These are phyloP conservation scores for Podosphaera xanthii DNA, from an alignment of 2,329 filamentous ascomycete species.

Conservation along the genomic window DNA sequence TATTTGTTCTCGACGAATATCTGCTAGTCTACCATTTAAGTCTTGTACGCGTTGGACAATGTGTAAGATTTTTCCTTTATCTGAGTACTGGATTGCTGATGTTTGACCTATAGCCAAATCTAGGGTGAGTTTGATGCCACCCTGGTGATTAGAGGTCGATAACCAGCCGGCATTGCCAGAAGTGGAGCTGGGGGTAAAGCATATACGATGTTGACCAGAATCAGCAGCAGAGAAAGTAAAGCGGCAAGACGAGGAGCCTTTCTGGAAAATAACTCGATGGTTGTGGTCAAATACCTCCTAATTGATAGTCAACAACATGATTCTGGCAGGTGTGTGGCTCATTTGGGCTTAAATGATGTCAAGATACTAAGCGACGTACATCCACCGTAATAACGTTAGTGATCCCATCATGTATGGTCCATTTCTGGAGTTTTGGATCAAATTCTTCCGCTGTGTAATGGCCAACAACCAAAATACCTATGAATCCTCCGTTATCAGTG, in stretches of 20 bases:
- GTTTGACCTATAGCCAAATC: constrained; percentile 91
- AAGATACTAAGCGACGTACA: constrained; percentile 21
- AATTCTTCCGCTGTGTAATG: constrained; percentile 75
- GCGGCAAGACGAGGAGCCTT: constrained; percentile 49
- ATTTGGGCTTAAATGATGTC: neutral
- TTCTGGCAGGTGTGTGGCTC: neutral
- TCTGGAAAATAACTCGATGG: constrained; percentile 82
- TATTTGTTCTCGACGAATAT: constrained; percentile 83
- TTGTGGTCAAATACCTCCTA: constrained; percentile 90
- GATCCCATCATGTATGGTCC: constrained; percentile 50
- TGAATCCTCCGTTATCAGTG: neutral
- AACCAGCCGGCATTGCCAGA: constrained; percentile 52
- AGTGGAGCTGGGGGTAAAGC: constrained; percentile 67
- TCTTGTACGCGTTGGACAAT: constrained; percentile 75
- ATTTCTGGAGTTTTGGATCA: constrained; percentile 44
- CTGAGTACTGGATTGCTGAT: constrained; percentile 74
- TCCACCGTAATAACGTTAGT: constrained; percentile 83
- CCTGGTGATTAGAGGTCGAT: constrained; percentile 36
- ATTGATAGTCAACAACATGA: neutral
- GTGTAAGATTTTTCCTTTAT: constrained; percentile 82
- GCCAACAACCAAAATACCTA: constrained; percentile 66
- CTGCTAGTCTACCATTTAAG: constrained; percentile 64
- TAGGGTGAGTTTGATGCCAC: constrained; percentile 62
- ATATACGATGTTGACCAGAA: constrained; percentile 85
- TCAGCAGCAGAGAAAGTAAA: constrained; percentile 95